Conservation (phyloP, 1,284 basidiomycete species). For the Mycosarcoma mackinlayi region DNA sequence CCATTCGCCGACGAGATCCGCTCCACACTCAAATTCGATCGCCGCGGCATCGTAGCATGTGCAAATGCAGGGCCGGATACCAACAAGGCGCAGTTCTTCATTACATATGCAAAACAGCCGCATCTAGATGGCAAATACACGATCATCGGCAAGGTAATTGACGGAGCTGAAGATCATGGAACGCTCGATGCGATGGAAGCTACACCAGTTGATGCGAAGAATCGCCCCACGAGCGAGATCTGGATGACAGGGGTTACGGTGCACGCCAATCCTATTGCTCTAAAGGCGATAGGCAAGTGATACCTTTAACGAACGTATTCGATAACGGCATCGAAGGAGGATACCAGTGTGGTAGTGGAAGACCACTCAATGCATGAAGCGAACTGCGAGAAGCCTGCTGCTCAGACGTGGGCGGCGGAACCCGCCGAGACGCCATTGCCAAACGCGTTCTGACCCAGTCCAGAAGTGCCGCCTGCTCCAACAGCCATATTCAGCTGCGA, state of each 20-base stretch:
- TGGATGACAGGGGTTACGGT: conserved; percentile 85
- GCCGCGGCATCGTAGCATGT: conserved; percentile 64
- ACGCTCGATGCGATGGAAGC: conserved; percentile 73
- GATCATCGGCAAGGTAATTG: conserved; percentile 65
- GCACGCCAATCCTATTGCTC: conserved; percentile 93
- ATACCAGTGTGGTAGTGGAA: conserved; percentile 1
- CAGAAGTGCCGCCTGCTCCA: conserved; percentile 5
- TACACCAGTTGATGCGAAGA: conserved; percentile 88
- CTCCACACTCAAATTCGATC: conserved; percentile 55
- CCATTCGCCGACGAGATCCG: conserved; percentile 94
- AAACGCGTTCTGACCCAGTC: conserved; percentile 6
- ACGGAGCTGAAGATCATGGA: conserved; percentile 61
- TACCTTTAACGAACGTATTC: too few relatives aligned
- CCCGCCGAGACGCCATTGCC: conserved; percentile 33
- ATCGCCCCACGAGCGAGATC: conserved; percentile 85
- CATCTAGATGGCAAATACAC: conserved; percentile 66
- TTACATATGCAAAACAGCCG: conserved; percentile 62
- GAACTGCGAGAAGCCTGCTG: not conserved
- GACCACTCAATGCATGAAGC: not conserved
- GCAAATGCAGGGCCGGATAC: conserved; percentile 66
- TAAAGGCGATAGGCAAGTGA: conserved; percentile 67
- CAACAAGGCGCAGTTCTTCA: conserved; percentile 65
- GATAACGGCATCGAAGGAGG: not conserved
- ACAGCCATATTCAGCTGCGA: conserved; percentile 14
- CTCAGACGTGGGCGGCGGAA: conserved; percentile 22